Conservation (phyloP, 148 eudicot species). For the Camellia japonica region DNA sequence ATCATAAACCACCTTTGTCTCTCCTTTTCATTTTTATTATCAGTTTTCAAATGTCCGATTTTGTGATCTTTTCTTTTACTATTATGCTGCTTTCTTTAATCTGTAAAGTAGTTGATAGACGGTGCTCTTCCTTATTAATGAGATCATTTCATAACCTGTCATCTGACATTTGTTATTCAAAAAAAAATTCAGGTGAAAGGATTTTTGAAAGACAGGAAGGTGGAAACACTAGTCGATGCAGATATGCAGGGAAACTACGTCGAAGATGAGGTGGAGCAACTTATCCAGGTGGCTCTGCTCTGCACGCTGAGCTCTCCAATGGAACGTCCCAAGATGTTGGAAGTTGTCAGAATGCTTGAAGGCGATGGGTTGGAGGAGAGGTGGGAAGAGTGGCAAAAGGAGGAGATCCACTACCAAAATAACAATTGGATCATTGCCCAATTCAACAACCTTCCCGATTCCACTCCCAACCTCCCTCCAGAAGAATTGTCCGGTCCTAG, state of each 20-base stretch:
- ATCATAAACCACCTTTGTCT: slow-evolving; percentile 11
- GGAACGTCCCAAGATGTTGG: slow-evolving; percentile 62
- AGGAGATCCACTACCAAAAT: slow-evolving; percentile 35
- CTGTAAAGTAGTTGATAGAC: neutral
- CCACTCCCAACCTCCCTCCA: slow-evolving; percentile 44
- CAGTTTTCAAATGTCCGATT: no score
- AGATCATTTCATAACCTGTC: no score
- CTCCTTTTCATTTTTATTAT: neutral
- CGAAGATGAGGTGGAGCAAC: slow-evolving; percentile 50
- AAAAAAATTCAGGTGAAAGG: slow-evolving; percentile 44
- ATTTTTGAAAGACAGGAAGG: slow-evolving; percentile 49
- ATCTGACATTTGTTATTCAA: no score
- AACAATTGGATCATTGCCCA: slow-evolving; percentile 32
- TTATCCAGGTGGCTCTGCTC: slow-evolving; percentile 57
- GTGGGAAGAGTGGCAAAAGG: slow-evolving; percentile 69
- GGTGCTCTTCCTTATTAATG: neutral
- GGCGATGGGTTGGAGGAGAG: slow-evolving; percentile 58
- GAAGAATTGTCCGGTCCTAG: slow-evolving; percentile 64
- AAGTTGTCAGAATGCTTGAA: slow-evolving; percentile 61
- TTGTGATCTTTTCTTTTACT: neutral
- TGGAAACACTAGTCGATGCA: slow-evolving; percentile 47
- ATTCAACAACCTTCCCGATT: slow-evolving; percentile 18
- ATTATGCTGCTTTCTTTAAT: neutral
- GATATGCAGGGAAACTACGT: slow-evolving; percentile 46
- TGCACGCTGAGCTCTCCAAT: slow-evolving; percentile 50